Conservation (phyloP, 2,329 filamentous ascomycete species). For the Claviceps digitariae region DNA sequence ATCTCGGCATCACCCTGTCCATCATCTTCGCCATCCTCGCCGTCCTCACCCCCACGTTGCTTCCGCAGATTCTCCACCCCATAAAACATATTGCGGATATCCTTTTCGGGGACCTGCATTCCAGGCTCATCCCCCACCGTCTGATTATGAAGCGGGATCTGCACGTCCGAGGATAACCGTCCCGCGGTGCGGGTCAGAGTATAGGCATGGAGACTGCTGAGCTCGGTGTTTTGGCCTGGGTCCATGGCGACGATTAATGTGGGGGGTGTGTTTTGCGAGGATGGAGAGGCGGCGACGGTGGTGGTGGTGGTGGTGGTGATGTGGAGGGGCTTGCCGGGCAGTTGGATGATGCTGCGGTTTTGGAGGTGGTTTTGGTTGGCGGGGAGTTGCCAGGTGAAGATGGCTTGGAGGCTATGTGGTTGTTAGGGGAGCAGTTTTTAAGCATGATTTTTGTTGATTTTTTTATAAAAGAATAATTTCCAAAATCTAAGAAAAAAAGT, state of each 20-base stretch:
- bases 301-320: slow-evolving; percentile 22
- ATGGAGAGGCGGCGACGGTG: background rate
- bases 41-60: slow-evolving; percentile 15
- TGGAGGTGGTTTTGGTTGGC: slow-evolving; percentile 32
- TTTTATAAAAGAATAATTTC: background rate
- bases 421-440: background rate
- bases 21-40: slow-evolving; percentile 5
- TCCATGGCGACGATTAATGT: slow-evolving; percentile 29
- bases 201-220: slow-evolving; percentile 19
- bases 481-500: no score
- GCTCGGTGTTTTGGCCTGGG: slow-evolving; percentile 14
- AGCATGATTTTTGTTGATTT: slow-evolving; percentile 9
- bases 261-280: slow-evolving; percentile 11
- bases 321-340: slow-evolving; percentile 55
- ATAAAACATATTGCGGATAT: slow-evolving; percentile 31
- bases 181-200: slow-evolving; percentile 18
- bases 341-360: slow-evolving; percentile 31
- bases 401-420: slow-evolving; percentile 36
- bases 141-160: slow-evolving; percentile 11
- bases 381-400: slow-evolving; percentile 51
- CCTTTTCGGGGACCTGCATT: slow-evolving; percentile 21
- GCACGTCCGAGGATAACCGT: slow-evolving; percentile 17
- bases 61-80: slow-evolving; percentile 35
- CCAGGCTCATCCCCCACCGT: slow-evolving; percentile 17
- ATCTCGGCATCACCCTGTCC: background rate